Evolutionary conservation across 2,329 filamentous ascomycete genomes (phyloP), one percentile per base, ranked within the genome.

Genomic region (Aspergillus sp.): DNA sequence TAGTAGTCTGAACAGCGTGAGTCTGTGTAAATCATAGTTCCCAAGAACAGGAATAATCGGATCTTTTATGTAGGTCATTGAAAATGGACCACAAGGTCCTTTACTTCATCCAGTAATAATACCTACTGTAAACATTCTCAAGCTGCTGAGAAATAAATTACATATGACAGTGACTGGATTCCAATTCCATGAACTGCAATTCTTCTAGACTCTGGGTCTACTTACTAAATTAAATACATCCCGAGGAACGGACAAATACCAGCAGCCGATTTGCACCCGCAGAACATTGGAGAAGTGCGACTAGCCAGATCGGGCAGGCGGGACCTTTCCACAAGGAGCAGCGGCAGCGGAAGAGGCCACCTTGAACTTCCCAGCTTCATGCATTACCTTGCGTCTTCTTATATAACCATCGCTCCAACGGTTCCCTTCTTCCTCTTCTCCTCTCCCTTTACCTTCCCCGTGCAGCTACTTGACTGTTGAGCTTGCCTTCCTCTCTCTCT

Each of bases 311-410:
- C 62, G 55, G 65, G 60, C 56, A 19, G 45, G 55, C 48, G 56
- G 54, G 48, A 59, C 54, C 51, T 57, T 57, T 61, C 62, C 61
- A 30, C 61, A 61, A 65, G 48, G 53, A 62, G 63, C 57, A 63
- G 58, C 49, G 61, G 64, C 65, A 59, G 64, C 63, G 61, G 69
- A 79, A 79, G 76, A 79, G 77, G 77, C 76, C 77, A 79, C 76
- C 76, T 79, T 76, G 74, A 76, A 70, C 69, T 74, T 74, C 69
- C 64, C 64, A 65, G 63, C 64, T 67, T 70, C 67, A 68, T 60
- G 55, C 57, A 49, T 55, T 45, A 38, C 56, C 48, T 50, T 50
- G 47, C 47, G 47, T 52, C 61, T 65, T 64, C 69, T 66, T 71
- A 74, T 76, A 74, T 72, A 71, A 69, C 67, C 68, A 62, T 64